These are phyloP conservation scores for Fragaria nilgerrensis DNA, from an alignment of 306 rosid genomes.

Conservation along the genomic window DNA sequence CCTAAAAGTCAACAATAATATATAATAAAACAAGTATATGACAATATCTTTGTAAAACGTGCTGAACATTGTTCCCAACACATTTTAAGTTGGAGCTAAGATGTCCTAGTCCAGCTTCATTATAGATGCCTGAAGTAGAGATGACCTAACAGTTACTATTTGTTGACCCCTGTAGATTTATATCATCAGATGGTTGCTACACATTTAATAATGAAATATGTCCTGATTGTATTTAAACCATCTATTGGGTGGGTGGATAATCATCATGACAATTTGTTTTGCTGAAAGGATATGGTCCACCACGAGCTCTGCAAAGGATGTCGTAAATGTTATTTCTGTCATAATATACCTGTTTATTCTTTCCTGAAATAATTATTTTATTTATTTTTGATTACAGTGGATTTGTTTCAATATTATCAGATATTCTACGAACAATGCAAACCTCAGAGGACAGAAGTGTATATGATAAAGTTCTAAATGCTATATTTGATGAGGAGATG, in stretches of 20 bases:
- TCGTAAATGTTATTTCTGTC: background rate
- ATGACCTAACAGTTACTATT: background rate
- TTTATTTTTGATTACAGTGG: background rate
- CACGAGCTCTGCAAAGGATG: background rate
- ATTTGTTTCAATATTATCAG: slow-evolving; percentile 41
- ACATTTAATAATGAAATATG: background rate
- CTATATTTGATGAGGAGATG: slow-evolving; percentile 79
- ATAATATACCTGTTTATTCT: background rate
- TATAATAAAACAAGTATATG: background rate
- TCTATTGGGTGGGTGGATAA: background rate
- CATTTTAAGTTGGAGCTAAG: background rate
- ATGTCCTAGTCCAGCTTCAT: background rate
- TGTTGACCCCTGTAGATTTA: background rate
- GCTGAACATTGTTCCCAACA: background rate
- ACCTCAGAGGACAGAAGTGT: slow-evolving; percentile 78
- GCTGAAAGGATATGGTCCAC: background rate
- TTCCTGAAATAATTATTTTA: background rate
- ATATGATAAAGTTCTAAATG: slow-evolving; percentile 81
- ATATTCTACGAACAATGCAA: slow-evolving; percentile 78
- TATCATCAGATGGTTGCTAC: background rate
- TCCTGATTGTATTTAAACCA: background rate
- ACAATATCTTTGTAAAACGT: background rate
- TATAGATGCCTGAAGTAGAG: background rate
- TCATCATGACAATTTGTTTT: background rate
- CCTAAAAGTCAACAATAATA: background rate